Evolutionary conservation across 805 yeast species (phyloP), one percentile per base, ranked within the genome.

Genomic region (Priceomyces haplophilus): DNA sequence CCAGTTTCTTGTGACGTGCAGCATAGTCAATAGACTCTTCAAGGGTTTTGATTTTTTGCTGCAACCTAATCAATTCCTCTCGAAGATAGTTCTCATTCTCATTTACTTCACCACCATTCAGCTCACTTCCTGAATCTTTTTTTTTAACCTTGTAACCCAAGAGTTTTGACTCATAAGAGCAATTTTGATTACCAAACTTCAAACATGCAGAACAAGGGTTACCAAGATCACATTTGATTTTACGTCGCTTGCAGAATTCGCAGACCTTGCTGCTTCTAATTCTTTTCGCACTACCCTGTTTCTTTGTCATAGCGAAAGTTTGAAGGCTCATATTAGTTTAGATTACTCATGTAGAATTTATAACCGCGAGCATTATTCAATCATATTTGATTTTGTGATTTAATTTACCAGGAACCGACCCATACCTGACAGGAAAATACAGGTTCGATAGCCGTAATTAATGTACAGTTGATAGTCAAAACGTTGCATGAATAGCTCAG

Each of bases 171-270:
- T 32, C 23, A 37, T 45, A 47, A 13, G 31, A 42, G 33, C 80
- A 75, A 6, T 45, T 45, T 1, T 54, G 45, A 19, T 56, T 57
- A 3, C 52, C 48, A 39, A 62, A 61, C 38, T 56, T 62, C 13
- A 58, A 44, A 48, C 74, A 68, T 10, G 67, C 49, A 17, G 62
- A 53, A 40, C 74, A 68, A 2, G 73, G 73, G 35, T 54, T 49
- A 7, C 59, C 61, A 24, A 62, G 52, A 47, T 68, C 70, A 53
- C 74, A 68, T 37, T 58, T 64, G 35, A 66, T 67, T 45, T 68
- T 68, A 27, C 73, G 48, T 36, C 51, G 51, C 45, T 61, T 61
- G 50, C 74, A 68, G 40, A 61, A 64, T 34, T 53, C 54, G 48
- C 74, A 68, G 37, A 62, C 67, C 19, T 62, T 57, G 19, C 68